phyloP scores from a whole-genome alignment of 2,329 filamentous ascomycete genomes.

The Arthroderma sp. region DNA sequence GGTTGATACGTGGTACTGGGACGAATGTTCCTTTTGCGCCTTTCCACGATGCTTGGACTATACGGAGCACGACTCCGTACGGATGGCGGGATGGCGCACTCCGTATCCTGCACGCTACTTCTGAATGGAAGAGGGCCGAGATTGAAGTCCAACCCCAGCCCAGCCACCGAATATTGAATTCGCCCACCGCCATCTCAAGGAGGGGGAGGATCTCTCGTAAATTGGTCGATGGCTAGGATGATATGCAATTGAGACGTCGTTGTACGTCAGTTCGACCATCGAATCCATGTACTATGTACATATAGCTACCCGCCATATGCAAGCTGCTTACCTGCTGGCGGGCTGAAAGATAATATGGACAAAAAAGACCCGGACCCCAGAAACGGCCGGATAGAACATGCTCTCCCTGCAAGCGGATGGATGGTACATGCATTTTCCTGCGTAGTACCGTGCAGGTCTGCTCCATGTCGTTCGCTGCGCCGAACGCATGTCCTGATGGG shows the following conservation, averaged over 20 bases:
- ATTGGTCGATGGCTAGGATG: neutral
- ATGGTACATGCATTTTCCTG: neutral
- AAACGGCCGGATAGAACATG: neutral
- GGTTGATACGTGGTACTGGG: neutral
- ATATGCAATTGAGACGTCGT: slow-evolving; percentile 2
- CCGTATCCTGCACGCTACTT: neutral
- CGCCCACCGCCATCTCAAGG: neutral
- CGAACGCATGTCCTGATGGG: slow-evolving; percentile 1
- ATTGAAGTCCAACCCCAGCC: neutral
- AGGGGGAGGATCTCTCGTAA: neutral
- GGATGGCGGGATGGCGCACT: neutral
- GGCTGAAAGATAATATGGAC: neutral
- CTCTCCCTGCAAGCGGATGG: neutral
- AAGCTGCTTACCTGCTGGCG: neutral
- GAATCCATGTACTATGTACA: neutral
- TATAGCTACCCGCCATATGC: neutral
- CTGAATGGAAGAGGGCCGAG: neutral
- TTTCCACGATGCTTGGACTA: neutral
- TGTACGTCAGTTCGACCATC: neutral
- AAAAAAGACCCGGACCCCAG: neutral
- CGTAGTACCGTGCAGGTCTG: neutral
- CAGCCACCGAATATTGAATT: neutral
- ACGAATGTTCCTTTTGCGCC: neutral
- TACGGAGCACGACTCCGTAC: no score
- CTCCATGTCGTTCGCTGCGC: slow-evolving; percentile 1